Evolutionary conservation across 2,329 filamentous ascomycete species (phyloP).

Genomic region (Hypoxylon sp.): DNA sequence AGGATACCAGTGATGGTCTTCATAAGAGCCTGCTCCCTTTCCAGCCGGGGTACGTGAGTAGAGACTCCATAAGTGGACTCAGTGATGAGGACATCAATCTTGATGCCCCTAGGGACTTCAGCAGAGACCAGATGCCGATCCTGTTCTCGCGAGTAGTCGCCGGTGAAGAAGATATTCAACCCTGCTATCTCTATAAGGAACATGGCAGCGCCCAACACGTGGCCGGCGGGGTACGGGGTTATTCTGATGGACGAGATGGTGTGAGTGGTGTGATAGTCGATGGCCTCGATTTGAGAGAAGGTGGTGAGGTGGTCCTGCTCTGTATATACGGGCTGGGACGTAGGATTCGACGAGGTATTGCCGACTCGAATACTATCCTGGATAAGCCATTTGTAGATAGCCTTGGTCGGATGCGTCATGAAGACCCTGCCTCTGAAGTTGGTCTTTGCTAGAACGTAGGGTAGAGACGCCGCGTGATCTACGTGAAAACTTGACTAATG

Average conservation of each 20-base stretch:
- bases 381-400: slow-evolving; percentile 99
- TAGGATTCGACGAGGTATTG: slow-evolving; percentile 73
- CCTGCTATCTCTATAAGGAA: slow-evolving; percentile 97
- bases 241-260: slow-evolving; percentile 97
- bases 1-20: slow-evolving; percentile 93
- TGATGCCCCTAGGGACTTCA: slow-evolving; percentile 87
- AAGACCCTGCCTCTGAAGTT: slow-evolving; percentile 97
- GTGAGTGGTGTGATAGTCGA: slow-evolving; percentile 98
- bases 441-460: slow-evolving; percentile 96
- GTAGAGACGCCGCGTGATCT: slow-evolving; percentile 98
- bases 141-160: slow-evolving; percentile 95
- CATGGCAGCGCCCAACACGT: slow-evolving; percentile 99
- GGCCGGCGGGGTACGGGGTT: slow-evolving; percentile 95
- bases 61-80: slow-evolving; percentile 98
- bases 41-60: slow-evolving; percentile 88
- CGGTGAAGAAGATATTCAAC: slow-evolving; percentile 96
- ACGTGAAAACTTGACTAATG: slow-evolving; percentile 84
- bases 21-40: slow-evolving; percentile 94
- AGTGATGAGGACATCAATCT: slow-evolving; percentile 95
- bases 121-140: slow-evolving; percentile 96
- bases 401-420: slow-evolving; percentile 99
- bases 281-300: slow-evolving; percentile 93
- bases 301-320: slow-evolving; percentile 96
- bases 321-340: slow-evolving; percentile 85
- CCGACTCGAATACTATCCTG: slow-evolving; percentile 95